Evolutionary conservation across 495 filamentous ascomycete genomes (phyloP), one percentile per base, ranked within the genome.

Genomic region (Terfezia boudieri): DNA sequence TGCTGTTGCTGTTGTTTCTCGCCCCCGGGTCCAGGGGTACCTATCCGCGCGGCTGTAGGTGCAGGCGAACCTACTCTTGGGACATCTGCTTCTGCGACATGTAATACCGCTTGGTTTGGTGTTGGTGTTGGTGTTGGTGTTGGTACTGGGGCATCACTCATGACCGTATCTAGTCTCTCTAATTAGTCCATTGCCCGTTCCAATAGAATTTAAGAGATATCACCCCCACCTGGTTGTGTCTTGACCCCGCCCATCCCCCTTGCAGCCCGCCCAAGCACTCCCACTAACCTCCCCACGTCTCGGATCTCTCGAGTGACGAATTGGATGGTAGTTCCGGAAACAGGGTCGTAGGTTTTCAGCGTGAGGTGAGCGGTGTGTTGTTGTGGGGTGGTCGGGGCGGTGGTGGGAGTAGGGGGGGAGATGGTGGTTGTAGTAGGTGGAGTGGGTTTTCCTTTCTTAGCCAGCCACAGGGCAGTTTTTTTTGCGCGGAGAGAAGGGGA

Each of bases 261-360:
- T 8, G 78, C 81, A 62, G 89, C 64, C 55, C 74, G 71, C 2
- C 83, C 84, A 57, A 96, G 62, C 43, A 76, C 77, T 37, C 78
- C 77, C 46, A 96, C 75, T 65, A 96, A 66, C 37, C 90, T 71
- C 2, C 79, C 77, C 4, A 98, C 89, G 67, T 95, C 88, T 16
- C 84, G 84, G n/a, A 80, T 81, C 62, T 92, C 93, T 66, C 82
- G 78, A 16, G 90, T 94, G 63, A 76, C 75, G 70, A 94, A 98
- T 68, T 94, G 93, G 37, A 98, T 76, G 54, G 81, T 79, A 50
- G 78, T 76, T 58, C 90, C 90, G 11, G 81, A 80, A 32, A 67
- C 67, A 0, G 90, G 84, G 67, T 94, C 86, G 72, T 77, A 98
- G 14, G 88, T 93, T 70, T 94, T 96, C 35, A 96, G 72, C 0